A percentile compares a stretch with the other conserved stretches of the same genome.
phyloP scores from a whole-genome alignment of 192 early-diverging fungal species.

The Coemansia sp. region DNA sequence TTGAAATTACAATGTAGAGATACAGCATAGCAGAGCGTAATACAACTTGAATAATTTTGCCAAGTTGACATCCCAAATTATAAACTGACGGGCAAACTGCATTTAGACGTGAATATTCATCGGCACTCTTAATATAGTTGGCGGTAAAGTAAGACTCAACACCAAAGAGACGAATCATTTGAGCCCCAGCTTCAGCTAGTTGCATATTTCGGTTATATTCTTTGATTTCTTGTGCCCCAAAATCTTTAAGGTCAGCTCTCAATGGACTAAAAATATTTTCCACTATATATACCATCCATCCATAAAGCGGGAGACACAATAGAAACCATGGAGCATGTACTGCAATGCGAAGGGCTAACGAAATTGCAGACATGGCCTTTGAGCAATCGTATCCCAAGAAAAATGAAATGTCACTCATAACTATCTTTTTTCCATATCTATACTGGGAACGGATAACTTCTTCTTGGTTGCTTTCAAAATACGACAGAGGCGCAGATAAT shows the following conservation, averaged over 20 bases:
- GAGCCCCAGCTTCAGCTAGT: not conserved
- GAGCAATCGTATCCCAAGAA: not conserved
- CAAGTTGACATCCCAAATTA: not conserved
- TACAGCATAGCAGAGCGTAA: not conserved
- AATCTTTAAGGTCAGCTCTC: not conserved
- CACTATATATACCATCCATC: not conserved
- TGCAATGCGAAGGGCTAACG: not conserved
- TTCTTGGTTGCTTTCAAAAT: not conserved
- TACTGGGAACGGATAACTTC: not conserved
- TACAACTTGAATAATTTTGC: not conserved
- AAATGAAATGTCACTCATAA: not conserved
- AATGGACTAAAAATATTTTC: not conserved
- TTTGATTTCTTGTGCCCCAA: not conserved
- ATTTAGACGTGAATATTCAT: conserved; percentile 53
- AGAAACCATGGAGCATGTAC: not conserved
- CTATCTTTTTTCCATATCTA: not conserved
- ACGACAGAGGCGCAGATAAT: not conserved
- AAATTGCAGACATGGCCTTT: not conserved
- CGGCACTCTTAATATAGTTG: conserved; percentile 52
- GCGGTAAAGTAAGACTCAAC: conserved; percentile 55
- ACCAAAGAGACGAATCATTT: no score
- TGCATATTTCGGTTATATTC: not conserved
- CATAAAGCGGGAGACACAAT: not conserved
- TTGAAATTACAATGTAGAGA: not conserved
- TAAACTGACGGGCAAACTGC: not conserved